phyloP scores from a whole-genome alignment of 176 grass and related monocot species.

The Oryza nivara region DNA sequence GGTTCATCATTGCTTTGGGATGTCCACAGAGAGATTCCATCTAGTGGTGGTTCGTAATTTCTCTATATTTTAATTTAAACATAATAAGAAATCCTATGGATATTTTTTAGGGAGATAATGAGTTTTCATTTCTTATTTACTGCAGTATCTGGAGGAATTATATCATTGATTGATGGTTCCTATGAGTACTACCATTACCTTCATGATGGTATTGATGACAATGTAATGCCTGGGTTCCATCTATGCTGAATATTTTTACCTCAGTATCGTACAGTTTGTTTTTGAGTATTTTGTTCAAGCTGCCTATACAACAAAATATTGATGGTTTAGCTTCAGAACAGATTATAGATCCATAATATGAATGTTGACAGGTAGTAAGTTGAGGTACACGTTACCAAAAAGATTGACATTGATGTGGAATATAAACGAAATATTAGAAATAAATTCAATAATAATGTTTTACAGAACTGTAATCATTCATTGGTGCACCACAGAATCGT shows the following conservation, averaged over 20 bases:
- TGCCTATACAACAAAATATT: background rate
- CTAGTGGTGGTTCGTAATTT: conserved; percentile 69
- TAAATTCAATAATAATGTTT: too few species aligned
- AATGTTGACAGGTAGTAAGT: background rate
- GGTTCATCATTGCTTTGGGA: conserved; percentile 72
- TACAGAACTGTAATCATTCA: too few species aligned
- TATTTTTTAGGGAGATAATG: conserved; percentile 27
- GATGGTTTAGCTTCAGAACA: conserved; percentile 20
- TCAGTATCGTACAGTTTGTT: background rate
- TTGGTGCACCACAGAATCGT: background rate
- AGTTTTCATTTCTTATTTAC: conserved; percentile 35
- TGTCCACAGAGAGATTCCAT: conserved; percentile 84
- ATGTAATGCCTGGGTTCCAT: conserved; percentile 53
- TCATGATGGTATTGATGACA: conserved; percentile 83
- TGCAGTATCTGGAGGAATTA: conserved; percentile 87
- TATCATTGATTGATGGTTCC: conserved; percentile 83
- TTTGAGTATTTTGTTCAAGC: conserved; percentile 1
- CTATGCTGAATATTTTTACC: conserved; percentile 32
- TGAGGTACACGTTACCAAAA: background rate
- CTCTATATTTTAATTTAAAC: conserved; percentile 23
- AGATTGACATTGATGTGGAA: background rate
- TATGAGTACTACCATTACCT: conserved; percentile 99
- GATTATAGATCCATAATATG: conserved; percentile 14
- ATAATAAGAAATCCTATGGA: background rate
- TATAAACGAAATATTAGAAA: too few species aligned